Percentiles rank a stretch among this genome's conserved stretches.
phyloP scores from a whole-genome alignment of 352 stramenopile species.

The Globisporangium abappressorium region DNA sequence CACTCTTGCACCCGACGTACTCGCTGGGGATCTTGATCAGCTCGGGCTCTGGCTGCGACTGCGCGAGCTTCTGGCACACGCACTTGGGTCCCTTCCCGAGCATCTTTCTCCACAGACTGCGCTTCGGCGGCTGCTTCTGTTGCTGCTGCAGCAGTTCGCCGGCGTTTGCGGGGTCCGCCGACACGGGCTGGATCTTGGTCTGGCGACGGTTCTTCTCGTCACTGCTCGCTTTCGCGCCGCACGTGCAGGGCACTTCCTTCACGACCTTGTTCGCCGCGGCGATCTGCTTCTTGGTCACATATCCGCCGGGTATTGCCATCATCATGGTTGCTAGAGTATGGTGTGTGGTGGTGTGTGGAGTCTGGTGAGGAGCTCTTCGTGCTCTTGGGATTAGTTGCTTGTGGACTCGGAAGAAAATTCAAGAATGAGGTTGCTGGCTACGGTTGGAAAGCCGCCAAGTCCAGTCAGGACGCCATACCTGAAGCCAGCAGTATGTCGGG shows the following conservation, averaged over 20 bases:
- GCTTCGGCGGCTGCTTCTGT: slow-evolving; percentile 23
- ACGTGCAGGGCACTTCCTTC: slow-evolving; percentile 15
- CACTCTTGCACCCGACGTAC: slow-evolving; percentile 37
- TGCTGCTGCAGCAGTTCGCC: neutral
- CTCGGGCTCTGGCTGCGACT: slow-evolving; percentile 10
- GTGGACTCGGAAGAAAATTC: neutral
- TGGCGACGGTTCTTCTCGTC: slow-evolving; percentile 10
- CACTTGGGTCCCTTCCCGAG: slow-evolving; percentile 57
- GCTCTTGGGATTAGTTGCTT: neutral
- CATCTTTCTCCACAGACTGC: slow-evolving; percentile 55
- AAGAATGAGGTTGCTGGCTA: neutral
- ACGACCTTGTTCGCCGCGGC: neutral
- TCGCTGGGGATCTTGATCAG: slow-evolving; percentile 42
- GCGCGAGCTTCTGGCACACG: slow-evolving; percentile 30
- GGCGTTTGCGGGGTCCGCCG: neutral
- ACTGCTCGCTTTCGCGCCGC: slow-evolving; percentile 10
- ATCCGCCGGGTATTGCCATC: slow-evolving; percentile 10
- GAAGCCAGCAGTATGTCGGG: neutral
- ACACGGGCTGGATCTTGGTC: slow-evolving; percentile 21
- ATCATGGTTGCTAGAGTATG: slow-evolving; percentile 8
- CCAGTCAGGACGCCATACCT: neutral
- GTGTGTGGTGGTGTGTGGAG: neutral
- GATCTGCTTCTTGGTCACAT: slow-evolving; percentile 1
- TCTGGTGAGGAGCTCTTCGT: neutral
- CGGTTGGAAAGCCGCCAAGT: neutral